Base-by-base conservation (phyloP, 345 rosid species). In the Lepidium aucheri region DNA sequence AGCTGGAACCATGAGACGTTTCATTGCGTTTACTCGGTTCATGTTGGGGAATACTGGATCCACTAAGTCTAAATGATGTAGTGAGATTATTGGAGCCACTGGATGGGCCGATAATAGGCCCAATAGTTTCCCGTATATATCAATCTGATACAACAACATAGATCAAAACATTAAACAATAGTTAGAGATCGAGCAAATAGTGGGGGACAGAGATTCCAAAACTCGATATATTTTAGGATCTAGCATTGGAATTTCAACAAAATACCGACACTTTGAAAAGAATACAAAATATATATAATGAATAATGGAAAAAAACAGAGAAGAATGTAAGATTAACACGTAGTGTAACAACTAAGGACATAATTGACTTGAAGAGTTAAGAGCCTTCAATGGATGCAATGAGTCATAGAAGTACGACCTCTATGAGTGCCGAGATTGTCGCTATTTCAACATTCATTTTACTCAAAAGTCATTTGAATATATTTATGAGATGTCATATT, bases 71-170 rank as follows among this genome's bases (percentile, higher is more conserved):
- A 87, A 47, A 75, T 86, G 97, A 77, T 93, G 98, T 16, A 93
- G 71, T 0, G 94, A 83, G 1, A 89, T 70, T 5, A 92, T 13
- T 3, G 98, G 91, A 5, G 95, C 68, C 0, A 86, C 8, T 1
- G 96, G 98, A 74, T 87, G 98, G 6, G 96, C 93, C 6, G 91
- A 74, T 4, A 92, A 77, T 5, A 87, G 76, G 24, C 98, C 98
- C 43, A 79, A 60, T 2, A 81, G 34, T 61, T 79, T 79, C 3
- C 91, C 91, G 12, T 64, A 80, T 38, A 92, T 60, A 72, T 92
- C 98, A 32, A 70, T 75, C 96, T 87, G 72, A 13, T 42, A 43
- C n/a, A n/a, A n/a, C n/a, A n/a, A n/a, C n/a, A 43, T 17, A n/a
- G 16, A 35, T 22, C 2, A 12, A 12, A 26, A 15, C 1, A 22